Base-by-base conservation (phyloP, 1,139 yeast species). In the Kodamaea arcana region DNA sequence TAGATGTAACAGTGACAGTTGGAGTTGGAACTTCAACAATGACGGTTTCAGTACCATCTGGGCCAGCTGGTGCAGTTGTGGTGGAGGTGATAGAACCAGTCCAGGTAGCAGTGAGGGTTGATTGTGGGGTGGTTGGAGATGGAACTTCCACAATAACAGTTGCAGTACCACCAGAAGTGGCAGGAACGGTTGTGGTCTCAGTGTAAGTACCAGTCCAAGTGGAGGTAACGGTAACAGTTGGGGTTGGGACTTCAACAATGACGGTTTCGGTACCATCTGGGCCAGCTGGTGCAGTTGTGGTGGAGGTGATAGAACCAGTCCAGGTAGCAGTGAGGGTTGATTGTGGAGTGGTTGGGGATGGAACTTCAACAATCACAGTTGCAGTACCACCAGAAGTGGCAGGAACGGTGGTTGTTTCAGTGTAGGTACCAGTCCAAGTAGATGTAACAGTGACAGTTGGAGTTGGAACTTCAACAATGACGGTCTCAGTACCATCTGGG, bases 391-490 rank as follows among this genome's bases (percentile, higher is more conserved):
- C 41, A 5, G 34, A 24, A 12, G 42, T 18, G 3, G 40, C 43
- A 12, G 42, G 27, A 12, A 35, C 23, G 7, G 41, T 39, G 9
- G 39, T 31, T 18, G 43, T 43, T 14, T 32, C 26, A 2, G 29
- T 21, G 9, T 18, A 22, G 6, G 29, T n/a, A 3, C 39, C 43
- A 22, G 34, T 34, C 36, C 37, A 35, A 3, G 40, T 25, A 5
- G 32, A 18, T 3, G 47, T 42, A 3, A 32, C 9, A 2, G 48
- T 46, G 11, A 13, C 18, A 3, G 41, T 30, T 20, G 43, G 39
- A 3, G 31, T 31, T 10, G 58, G 57, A 4, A 42, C 42, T 4
- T 47, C 48, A 15, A 51, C 45, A 25, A 43, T 33, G 2, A 55
- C 48, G 2, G 41, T 48, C 7, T 35, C 44, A 9, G 41, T 37